A percentile compares a stretch with the other conserved stretches of the same genome.
phyloP scores from a whole-genome alignment of 129 eudicot species.

The Solidago caesia region DNA sequence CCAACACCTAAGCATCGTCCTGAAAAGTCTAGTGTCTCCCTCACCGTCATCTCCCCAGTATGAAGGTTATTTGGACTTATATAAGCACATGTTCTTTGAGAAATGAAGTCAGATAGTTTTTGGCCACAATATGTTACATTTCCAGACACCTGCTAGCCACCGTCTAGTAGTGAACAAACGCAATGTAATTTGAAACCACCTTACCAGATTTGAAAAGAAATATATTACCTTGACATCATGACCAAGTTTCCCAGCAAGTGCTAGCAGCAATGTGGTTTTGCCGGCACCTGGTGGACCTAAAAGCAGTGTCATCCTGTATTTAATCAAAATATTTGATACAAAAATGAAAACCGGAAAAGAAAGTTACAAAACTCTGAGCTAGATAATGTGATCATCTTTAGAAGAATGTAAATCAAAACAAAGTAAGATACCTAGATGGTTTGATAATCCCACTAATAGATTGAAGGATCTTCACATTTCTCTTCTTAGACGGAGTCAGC shows the following conservation, averaged over 20 bases:
- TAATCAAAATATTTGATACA: not conserved
- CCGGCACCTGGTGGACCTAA: constrained; percentile 61
- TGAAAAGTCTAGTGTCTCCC: constrained; percentile 51
- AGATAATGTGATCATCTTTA: not conserved
- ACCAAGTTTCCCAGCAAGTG: constrained; percentile 48
- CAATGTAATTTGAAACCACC: not conserved
- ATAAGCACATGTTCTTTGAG: constrained; percentile 56
- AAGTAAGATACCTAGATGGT: constrained; percentile 22
- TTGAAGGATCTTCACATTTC: constrained; percentile 26
- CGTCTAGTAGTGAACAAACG: not conserved
- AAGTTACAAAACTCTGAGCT: not conserved
- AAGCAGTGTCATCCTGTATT: constrained; percentile 49
- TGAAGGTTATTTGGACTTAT: constrained; percentile 48
- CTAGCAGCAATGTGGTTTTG: constrained; percentile 50
- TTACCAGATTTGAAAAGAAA: not conserved
- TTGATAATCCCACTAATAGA: constrained; percentile 18
- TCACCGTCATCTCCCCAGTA: constrained; percentile 50
- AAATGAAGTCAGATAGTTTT: constrained; percentile 38
- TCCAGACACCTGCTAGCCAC: constrained; percentile 35
- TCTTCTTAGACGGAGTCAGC: constrained; percentile 21
- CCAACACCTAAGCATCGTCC: constrained; percentile 55
- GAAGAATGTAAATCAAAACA: not conserved
- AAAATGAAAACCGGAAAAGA: not conserved
- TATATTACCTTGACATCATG: constrained; percentile 33
- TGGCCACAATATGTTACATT: constrained; percentile 45